Base-by-base conservation (phyloP, 2,329 filamentous ascomycete genomes). In the Phyllosticta citrichinensis region DNA sequence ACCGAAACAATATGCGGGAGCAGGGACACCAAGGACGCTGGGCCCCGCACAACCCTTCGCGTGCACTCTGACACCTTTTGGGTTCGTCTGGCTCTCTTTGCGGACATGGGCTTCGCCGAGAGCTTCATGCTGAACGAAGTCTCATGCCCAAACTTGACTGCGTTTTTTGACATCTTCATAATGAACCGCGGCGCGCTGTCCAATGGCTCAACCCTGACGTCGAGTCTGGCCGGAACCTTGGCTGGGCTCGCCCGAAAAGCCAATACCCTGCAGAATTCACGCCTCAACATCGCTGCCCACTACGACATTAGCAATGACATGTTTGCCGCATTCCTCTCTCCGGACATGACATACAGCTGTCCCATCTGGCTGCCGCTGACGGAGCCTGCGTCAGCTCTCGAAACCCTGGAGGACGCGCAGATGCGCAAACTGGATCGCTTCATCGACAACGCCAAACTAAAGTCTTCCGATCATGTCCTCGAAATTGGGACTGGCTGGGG, bases 401-500 rank as follows among this genome's bases (percentile, higher is more conserved):
- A 89, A 68, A 78, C 79, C 0, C 74, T 89, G 0, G 82, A 88
- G 68, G 75, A 80, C 20, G 87, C 87, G 0, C 87, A 90, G 70
- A 80, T 83, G 69, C 83, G 82, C 17, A 90, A 90, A 70, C 74
- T 90, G 14, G 74, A 80, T 62, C 80, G 83, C 8, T 87, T 89
- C 69, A 84, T 91, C 56, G 77, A 83, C 56, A 85, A 84, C 27
- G 83, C 85, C 14, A 80, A 76, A 55, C 83, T 90, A 64, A 84
- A 87, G 64, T 62, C 78, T 0, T 79, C 79, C 1, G 87, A 91
- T 64, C 87, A 89, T 67, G 83, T 91, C 1, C 74, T 91, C 17
- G 87, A 91, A 66, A 89, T 91, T 59, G 87, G 87, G 2, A 89
- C 86, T 1, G 87, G 87, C 12, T 91, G 87, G 87, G 87, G 87